Conservation (phyloP, 768 basidiomycete species). For the Suillus alpinus region DNA sequence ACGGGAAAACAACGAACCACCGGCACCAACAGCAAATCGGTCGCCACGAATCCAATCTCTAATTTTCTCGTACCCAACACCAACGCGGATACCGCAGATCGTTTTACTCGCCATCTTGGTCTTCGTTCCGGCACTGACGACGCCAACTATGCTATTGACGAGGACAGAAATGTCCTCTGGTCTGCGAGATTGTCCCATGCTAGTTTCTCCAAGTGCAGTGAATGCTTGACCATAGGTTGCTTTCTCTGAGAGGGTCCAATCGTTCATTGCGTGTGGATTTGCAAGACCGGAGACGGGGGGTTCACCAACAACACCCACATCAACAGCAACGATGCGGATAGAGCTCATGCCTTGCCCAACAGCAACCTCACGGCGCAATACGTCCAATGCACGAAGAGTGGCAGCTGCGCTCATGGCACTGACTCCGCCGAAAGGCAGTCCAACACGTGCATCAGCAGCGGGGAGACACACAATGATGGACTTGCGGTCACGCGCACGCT, state of each 20-base stretch:
- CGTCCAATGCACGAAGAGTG: conserved; percentile 67
- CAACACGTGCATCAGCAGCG: conserved; percentile 67
- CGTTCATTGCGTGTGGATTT: conserved; percentile 52
- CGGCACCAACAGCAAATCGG: conserved; percentile 72
- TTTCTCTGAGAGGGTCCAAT: conserved; percentile 75
- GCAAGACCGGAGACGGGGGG: conserved; percentile 22
- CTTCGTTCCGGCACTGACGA: conserved; percentile 56
- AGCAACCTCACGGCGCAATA: conserved; percentile 73
- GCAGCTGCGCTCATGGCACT: conserved; percentile 76
- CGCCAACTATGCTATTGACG: conserved; percentile 53
- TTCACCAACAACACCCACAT: conserved; percentile 59
- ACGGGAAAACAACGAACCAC: conserved; percentile 48
- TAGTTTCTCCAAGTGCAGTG: conserved; percentile 41
- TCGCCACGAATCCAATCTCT: conserved; percentile 64
- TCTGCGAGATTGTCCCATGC: conserved; percentile 38
- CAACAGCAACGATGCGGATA: conserved; percentile 58
- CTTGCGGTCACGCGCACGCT: conserved; percentile 40
- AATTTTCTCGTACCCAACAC: conserved; percentile 36
- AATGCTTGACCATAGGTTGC: conserved; percentile 71
- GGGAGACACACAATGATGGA: conserved; percentile 74
- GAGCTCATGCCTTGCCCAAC: conserved; percentile 60
- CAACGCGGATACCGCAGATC: conserved; percentile 44
- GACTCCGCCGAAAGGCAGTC: conserved; percentile 62
- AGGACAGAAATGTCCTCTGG: conserved; percentile 59
- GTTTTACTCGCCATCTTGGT: conserved; percentile 35